phyloP scores from a whole-genome alignment of 371 early-diverging fungal genomes.

The Apophysomyces variabilis region DNA sequence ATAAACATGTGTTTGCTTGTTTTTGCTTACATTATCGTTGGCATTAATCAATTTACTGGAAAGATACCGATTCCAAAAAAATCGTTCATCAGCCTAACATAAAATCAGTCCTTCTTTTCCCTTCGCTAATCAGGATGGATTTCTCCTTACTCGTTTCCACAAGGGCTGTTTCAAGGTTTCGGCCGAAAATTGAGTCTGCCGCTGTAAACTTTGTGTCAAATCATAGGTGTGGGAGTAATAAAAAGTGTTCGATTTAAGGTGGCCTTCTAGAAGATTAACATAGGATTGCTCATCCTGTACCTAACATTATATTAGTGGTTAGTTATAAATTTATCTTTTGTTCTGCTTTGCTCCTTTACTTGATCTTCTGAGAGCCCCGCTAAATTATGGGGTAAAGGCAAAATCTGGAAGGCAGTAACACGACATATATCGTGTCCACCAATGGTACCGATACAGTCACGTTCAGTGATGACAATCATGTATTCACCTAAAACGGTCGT shows the following conservation, averaged over 20 bases:
- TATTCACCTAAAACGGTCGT: slow-evolving; percentile 27
- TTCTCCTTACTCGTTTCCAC: slow-evolving; percentile 49
- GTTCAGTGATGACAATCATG: slow-evolving; percentile 83
- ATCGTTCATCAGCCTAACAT: slow-evolving; percentile 79
- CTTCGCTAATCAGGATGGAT: not conserved
- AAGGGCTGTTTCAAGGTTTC: slow-evolving; percentile 30
- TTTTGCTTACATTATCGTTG: slow-evolving; percentile 48
- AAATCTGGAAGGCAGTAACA: slow-evolving; percentile 71
- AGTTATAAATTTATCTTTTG: not conserved
- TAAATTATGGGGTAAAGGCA: slow-evolving; percentile 68
- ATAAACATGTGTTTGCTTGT: too few relatives aligned
- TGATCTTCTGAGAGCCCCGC: slow-evolving; percentile 21
- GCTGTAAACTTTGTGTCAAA: slow-evolving; percentile 83
- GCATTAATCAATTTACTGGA: slow-evolving; percentile 69
- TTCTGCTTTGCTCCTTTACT: not conserved
- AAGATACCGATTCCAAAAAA: slow-evolving; percentile 89
- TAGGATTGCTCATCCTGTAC: slow-evolving; percentile 69
- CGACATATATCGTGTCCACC: slow-evolving; percentile 75
- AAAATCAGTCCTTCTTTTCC: slow-evolving; percentile 8
- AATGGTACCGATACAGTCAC: slow-evolving; percentile 68
- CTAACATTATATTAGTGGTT: slow-evolving; percentile 8
- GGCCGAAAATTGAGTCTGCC: slow-evolving; percentile 54
- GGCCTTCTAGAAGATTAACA: slow-evolving; percentile 69
- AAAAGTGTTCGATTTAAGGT: slow-evolving; percentile 72
- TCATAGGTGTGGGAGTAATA: slow-evolving; percentile 90